phyloP scores from a whole-genome alignment of 768 basidiomycete genomes.

The Grammothele lineata region DNA sequence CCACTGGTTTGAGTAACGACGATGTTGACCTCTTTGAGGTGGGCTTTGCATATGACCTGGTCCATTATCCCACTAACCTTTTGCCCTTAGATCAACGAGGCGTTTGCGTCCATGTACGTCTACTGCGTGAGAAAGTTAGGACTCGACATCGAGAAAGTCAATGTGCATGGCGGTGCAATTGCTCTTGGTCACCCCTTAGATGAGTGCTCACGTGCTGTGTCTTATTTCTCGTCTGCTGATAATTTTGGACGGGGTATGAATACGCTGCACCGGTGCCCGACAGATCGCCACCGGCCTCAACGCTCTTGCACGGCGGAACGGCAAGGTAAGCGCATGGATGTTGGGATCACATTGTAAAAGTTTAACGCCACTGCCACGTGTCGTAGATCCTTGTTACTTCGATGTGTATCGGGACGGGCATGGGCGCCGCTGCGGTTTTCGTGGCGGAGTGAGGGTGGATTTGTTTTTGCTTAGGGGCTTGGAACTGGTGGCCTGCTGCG shows the following conservation, averaged over 20 bases:
- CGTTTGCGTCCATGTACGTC: slow-evolving; percentile 80
- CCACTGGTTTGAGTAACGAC: slow-evolving; percentile 56
- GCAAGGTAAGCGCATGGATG: slow-evolving; percentile 47
- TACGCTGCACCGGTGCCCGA: slow-evolving; percentile 80
- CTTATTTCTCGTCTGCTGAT: neutral
- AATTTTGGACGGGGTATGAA: neutral
- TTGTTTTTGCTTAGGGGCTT: neutral
- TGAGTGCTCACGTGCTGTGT: slow-evolving; percentile 36
- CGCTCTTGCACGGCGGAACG: slow-evolving; percentile 62
- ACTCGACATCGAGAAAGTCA: slow-evolving; percentile 64
- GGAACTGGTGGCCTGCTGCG: too few relatives aligned
- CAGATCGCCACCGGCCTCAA: slow-evolving; percentile 83
- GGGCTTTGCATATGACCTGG: neutral
- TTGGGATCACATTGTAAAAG: too few relatives aligned
- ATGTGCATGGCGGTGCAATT: slow-evolving; percentile 90
- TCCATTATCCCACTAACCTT: too few relatives aligned
- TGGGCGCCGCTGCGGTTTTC: slow-evolving; percentile 60
- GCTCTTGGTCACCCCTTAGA: slow-evolving; percentile 82
- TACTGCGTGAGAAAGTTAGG: slow-evolving; percentile 67
- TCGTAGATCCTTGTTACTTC: slow-evolving; percentile 71
- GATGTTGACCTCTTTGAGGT: slow-evolving; percentile 85
- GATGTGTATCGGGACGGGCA: slow-evolving; percentile 90
- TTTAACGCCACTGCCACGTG: too few relatives aligned
- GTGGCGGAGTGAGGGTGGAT: slow-evolving; percentile 19
- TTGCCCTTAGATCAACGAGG: slow-evolving; percentile 94